Evolutionary conservation across 305 asterid species (phyloP), one percentile per base, ranked within the genome.

Genomic region (Plantago lanceolata): DNA sequence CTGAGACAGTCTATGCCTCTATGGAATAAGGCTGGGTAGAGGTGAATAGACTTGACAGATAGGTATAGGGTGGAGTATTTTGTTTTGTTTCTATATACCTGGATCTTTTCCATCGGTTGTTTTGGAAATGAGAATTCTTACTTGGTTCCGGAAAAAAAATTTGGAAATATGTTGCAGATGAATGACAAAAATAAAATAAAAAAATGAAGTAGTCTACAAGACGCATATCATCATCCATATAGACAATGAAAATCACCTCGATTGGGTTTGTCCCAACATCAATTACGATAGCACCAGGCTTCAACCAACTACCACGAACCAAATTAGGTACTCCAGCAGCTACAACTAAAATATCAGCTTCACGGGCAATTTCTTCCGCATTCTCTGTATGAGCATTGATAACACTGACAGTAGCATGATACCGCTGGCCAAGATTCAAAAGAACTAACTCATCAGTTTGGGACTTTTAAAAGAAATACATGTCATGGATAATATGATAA

Each of bases 251-350:
- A 21, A 57, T 69, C 72, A 85, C 97, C 86, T 86, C 90, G 18
- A 90, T 68, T 18, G 99, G 90, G 69, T 73, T 87, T 14, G 84
- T 93, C 70, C 99, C 95, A 71, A 93, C 90, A 63, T 93, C 96
- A 70, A 93, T 71, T 28, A 93, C 82, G 68, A 90, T 79, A 31
- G 90, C 90, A n/a, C 94, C 99, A 4, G 94, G 97, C 80, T 90
- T 93, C 72, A 90, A 63, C 99, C 99, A 93, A 76, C 81, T 83
- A 57, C 92, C 90, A 48, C 90, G 84, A 57, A 93, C 90, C 73
- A 89, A 73, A 76, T 93, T 82, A n/a, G 94, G 92, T 67, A 89
- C 83, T 67, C 99, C 99, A 51, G 88, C 96, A 51, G 96, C 95
- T 14, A 86, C 71, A 64, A 93, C 78, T 63, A 90, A 66, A 67